These are phyloP conservation scores for Pestalotiopsis sp. DNA, from an alignment of 2,329 filamentous ascomycete species.

Conservation along the genomic window DNA sequence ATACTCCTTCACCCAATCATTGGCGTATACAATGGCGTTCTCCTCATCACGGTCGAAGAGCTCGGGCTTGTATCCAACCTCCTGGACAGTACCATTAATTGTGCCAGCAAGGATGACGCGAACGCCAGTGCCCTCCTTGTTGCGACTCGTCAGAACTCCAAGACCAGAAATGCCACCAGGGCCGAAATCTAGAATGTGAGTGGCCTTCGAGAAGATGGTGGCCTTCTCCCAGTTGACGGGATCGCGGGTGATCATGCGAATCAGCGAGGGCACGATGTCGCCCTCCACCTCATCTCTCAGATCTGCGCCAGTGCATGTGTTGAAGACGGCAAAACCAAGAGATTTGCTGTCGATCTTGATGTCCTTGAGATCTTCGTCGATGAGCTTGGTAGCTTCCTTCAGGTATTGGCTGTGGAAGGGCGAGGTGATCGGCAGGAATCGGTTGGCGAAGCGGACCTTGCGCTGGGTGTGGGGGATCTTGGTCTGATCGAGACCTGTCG, in stretches of 20 bases:
- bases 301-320: slow-evolving; percentile 89
- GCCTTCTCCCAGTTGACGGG: slow-evolving; percentile 96
- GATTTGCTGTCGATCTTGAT: slow-evolving; percentile 74
- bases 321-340: slow-evolving; percentile 83
- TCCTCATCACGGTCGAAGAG: slow-evolving; percentile 96
- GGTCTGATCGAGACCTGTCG: slow-evolving; percentile 96
- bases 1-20: slow-evolving; percentile 97
- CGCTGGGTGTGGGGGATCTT: slow-evolving; percentile 92
- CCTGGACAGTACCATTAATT: slow-evolving; percentile 86
- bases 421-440: slow-evolving; percentile 95
- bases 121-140: slow-evolving; percentile 98
- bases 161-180: slow-evolving; percentile 96
- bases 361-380: slow-evolving; percentile 85
- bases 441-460: slow-evolving; percentile 94
- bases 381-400: slow-evolving; percentile 76
- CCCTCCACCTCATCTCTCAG: slow-evolving; percentile 70
- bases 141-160: slow-evolving; percentile 93
- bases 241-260: slow-evolving; percentile 93
- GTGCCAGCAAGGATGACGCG: slow-evolving; percentile 93
- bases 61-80: slow-evolving; percentile 97
- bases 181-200: slow-evolving; percentile 95
- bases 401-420: slow-evolving; percentile 98
- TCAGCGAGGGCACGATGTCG: slow-evolving; percentile 82
- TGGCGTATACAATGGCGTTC: slow-evolving; percentile 90
- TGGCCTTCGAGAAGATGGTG: slow-evolving; percentile 86